These are phyloP conservation scores for Cucurbita maxima DNA, from an alignment of 306 rosid species.

Conservation along the genomic window DNA sequence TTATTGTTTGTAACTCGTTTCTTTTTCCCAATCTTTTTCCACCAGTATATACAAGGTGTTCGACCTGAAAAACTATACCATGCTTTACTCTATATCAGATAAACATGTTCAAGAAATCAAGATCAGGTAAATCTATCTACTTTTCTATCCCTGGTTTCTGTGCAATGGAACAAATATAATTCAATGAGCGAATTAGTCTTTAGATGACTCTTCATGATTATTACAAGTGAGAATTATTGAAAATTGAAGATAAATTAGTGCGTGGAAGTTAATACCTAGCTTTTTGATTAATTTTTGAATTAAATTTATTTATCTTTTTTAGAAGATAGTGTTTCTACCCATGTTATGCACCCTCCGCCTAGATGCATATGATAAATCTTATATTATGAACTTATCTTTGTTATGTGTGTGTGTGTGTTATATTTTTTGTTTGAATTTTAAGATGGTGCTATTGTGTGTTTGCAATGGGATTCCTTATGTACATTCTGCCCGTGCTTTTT, in stretches of 20 bases:
- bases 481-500: background rate
- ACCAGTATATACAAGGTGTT: constrained; percentile 87
- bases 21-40: background rate
- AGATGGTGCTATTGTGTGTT: background rate
- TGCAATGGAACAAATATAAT: background rate
- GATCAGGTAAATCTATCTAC: constrained; percentile 39
- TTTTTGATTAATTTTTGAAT: background rate
- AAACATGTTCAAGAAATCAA: constrained; percentile 78
- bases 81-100: constrained; percentile 85
- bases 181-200: background rate
- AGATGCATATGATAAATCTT: background rate
- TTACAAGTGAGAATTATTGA: background rate
- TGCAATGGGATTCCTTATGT: background rate
- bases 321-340: background rate
- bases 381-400: background rate
- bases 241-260: background rate
- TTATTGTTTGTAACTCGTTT: constrained; percentile 9
- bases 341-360: background rate
- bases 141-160: background rate
- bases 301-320: background rate
- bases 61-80: constrained; percentile 75
- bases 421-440: background rate
- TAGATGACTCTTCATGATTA: background rate
- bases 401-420: background rate
- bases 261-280: background rate